Evolutionary conservation across 768 basidiomycete species (phyloP).

Genomic region (Porpolomopsis calyptriformis): DNA sequence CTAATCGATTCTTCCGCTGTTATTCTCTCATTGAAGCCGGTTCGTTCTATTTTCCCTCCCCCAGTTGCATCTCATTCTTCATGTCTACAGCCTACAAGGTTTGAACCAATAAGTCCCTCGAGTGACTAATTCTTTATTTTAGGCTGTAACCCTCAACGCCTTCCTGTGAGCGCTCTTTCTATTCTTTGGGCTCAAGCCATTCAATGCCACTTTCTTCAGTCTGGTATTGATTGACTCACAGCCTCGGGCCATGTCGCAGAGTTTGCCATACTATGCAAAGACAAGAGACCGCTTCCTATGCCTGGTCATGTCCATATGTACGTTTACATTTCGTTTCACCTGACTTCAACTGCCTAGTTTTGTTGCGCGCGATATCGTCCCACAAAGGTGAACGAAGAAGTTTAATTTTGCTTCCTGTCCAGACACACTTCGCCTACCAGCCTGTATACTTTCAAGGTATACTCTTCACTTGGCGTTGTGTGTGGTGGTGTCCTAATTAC

Average conservation of each 20-base stretch:
- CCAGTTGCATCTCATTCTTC: conserved; percentile 2
- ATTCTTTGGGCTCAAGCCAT: conserved; percentile 2
- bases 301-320: conserved; percentile 35
- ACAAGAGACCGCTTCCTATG: conserved; percentile 61
- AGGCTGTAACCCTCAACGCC: conserved; percentile 76
- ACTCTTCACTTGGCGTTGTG: too few relatives aligned
- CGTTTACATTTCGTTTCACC: background rate
- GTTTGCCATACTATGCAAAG: conserved; percentile 65
- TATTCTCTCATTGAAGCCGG: conserved; percentile 39
- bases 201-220: conserved; percentile 25
- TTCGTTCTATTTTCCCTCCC: conserved; percentile 11
- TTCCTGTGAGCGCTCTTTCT: conserved; percentile 53
- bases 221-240: conserved; percentile 74
- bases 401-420: background rate
- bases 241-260: conserved; percentile 50
- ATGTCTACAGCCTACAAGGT: conserved; percentile 56
- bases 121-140: background rate
- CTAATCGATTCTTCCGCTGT: conserved; percentile 70
- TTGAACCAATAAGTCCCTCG: conserved; percentile 11
- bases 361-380: conserved; percentile 77
- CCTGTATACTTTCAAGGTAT: conserved; percentile 83
- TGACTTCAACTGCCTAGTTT: conserved; percentile 38
- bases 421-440: conserved; percentile 54
- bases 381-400: conserved; percentile 43
- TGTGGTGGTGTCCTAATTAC: too few relatives aligned